Conservation (phyloP, 371 early-diverging fungal genomes). For the Circinella umbellata region DNA sequence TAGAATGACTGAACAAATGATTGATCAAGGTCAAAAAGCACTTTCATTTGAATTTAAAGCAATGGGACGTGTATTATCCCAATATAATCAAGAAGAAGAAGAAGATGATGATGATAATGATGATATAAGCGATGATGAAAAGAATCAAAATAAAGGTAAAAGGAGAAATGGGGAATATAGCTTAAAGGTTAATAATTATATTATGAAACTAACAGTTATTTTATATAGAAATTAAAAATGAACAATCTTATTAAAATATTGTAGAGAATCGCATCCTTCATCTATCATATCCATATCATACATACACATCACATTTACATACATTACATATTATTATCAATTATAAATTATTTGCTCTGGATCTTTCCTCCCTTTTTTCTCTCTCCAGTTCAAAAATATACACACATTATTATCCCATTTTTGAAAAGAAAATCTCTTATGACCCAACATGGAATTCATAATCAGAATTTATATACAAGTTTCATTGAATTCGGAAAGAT, state of each 20-base stretch:
- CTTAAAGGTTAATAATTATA: no score
- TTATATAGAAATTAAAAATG: background rate
- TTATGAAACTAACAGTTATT: background rate
- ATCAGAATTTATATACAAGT: no score
- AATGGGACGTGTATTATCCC: constrained; percentile 39
- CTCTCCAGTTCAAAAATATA: no score
- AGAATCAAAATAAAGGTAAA: constrained; percentile 7
- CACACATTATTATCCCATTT: no score
- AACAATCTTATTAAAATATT: background rate
- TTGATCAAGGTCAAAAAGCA: constrained; percentile 44
- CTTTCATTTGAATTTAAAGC: constrained; percentile 47
- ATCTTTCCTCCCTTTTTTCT: no score
- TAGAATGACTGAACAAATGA: constrained; percentile 42
- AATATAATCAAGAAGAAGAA: constrained; percentile 21
- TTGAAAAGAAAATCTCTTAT: no score
- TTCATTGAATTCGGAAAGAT: no score
- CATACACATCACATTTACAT: no score
- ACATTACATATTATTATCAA: no score
- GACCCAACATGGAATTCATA: no score
- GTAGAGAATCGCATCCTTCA: background rate
- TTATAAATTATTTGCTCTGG: no score
- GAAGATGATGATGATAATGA: constrained; percentile 9
- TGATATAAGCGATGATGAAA: constrained; percentile 4
- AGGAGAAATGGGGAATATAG: background rate
- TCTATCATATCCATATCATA: no score